Evolutionary conservation across 1,284 basidiomycete species (phyloP).

Genomic region (Pisolithus thermaeus): DNA sequence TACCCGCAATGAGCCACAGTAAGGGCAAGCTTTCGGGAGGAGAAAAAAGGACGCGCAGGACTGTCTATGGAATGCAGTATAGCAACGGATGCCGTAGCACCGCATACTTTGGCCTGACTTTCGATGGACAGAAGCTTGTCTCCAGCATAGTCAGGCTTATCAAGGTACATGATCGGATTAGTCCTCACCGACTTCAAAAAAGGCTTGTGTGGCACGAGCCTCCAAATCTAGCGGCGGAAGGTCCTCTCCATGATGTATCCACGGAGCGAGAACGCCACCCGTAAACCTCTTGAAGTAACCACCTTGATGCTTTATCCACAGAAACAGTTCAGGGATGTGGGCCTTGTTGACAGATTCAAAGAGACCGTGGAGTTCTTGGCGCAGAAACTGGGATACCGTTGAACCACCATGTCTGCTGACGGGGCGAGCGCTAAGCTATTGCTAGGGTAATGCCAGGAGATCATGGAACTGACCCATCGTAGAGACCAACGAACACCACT

Average conservation of each 20-base stretch:
- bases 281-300: constrained; percentile 87
- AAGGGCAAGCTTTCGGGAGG: constrained; percentile 61
- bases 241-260: constrained; percentile 45
- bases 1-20: constrained; percentile 94
- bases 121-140: constrained; percentile 58
- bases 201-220: constrained; percentile 79
- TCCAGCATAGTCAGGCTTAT: constrained; percentile 36
- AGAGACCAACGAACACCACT: constrained; percentile 81
- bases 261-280: constrained; percentile 72
- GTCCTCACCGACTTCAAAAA: constrained; percentile 63
- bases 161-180: constrained; percentile 1
- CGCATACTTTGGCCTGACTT: constrained; percentile 60
- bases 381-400: constrained; percentile 69
- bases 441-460: neutral
- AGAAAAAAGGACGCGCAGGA: constrained; percentile 73
- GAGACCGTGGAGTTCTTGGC: constrained; percentile 72
- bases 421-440: constrained; percentile 6
- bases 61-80: constrained; percentile 82
- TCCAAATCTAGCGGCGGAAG: constrained; percentile 65
- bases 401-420: constrained; percentile 69
- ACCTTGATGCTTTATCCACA: constrained; percentile 71
- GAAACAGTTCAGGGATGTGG: constrained; percentile 68
- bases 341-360: constrained; percentile 71
- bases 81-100: constrained; percentile 88
- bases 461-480: constrained; percentile 65